phyloP scores from a whole-genome alignment of 306 rosid species.

The Cicer judaicum region DNA sequence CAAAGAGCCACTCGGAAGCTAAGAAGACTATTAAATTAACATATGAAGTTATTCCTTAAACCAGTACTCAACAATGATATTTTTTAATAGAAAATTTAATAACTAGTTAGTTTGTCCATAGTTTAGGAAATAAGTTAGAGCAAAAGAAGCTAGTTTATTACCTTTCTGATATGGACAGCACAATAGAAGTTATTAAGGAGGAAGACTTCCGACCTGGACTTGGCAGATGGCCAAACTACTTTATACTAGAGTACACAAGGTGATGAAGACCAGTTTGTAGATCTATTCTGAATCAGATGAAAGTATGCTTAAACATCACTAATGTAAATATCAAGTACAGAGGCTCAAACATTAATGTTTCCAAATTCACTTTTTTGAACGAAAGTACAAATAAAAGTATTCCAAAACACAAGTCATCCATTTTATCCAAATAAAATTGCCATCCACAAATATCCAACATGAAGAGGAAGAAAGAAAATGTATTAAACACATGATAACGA shows the following conservation, averaged over 20 bases:
- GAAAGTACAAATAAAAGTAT: conserved; percentile 5
- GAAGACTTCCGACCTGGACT: conserved; percentile 41
- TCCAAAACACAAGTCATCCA: conserved; percentile 33
- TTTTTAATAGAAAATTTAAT: conserved; percentile 24
- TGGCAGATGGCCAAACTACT: conserved; percentile 47
- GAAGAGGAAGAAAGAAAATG: conserved; percentile 16
- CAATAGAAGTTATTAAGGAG: conserved; percentile 39
- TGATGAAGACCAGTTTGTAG: neutral
- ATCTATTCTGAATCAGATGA: conserved; percentile 18
- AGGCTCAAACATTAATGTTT: conserved; percentile 21
- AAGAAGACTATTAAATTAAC: conserved; percentile 24
- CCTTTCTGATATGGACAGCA: conserved; percentile 46
- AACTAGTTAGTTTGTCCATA: conserved; percentile 20
- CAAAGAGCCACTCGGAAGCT: conserved; percentile 17
- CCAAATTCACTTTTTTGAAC: conserved; percentile 16
- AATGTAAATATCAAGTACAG: conserved; percentile 6
- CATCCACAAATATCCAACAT: neutral
- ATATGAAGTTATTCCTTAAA: conserved; percentile 7
- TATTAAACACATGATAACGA: conserved; percentile 10
- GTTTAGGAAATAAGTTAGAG: conserved; percentile 8
- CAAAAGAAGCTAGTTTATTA: conserved; percentile 46
- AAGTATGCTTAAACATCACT: conserved; percentile 25
- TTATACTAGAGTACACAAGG: conserved; percentile 29
- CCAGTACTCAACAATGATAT: conserved; percentile 30
- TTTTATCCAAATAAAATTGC: neutral